Conservation (phyloP, 805 yeast genomes). For the Wickerhamomyces hampshirensis region DNA sequence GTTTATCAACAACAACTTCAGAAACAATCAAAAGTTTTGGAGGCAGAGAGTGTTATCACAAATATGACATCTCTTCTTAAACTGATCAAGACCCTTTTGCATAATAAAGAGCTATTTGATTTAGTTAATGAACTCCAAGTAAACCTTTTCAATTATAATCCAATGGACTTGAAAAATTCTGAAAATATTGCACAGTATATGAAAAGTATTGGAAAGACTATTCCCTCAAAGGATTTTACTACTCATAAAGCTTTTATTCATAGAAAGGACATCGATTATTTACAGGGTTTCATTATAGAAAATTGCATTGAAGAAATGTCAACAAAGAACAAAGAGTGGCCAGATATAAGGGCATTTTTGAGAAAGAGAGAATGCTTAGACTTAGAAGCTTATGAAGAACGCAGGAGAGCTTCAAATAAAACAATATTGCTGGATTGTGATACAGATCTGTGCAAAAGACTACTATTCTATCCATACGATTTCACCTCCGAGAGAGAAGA, state of each 20-base stretch:
- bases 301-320: not conserved
- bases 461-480: slow-evolving; percentile 15
- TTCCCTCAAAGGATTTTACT: not conserved
- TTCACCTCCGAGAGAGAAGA: slow-evolving; percentile 3
- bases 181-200: slow-evolving; percentile 2
- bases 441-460: not conserved
- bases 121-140: slow-evolving; percentile 4
- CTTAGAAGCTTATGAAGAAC: not conserved
- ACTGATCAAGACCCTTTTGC: slow-evolving; percentile 4
- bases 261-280: not conserved
- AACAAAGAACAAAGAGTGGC: no score
- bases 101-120: slow-evolving; percentile 2
- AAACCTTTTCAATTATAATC: slow-evolving; percentile 8
- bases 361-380: no score
- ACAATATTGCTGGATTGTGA: no score
- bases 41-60: no score
- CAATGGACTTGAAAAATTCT: slow-evolving; percentile 4
- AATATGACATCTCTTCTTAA: no score
- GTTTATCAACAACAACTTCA: no score
- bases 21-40: no score
- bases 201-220: slow-evolving; percentile 1
- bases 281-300: not conserved
- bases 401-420: no score
- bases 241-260: slow-evolving; percentile 9
- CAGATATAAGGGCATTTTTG: no score